Conservation (phyloP, 108 stramenopile genomes). For the Nannochloropsis gaditana region DNA sequence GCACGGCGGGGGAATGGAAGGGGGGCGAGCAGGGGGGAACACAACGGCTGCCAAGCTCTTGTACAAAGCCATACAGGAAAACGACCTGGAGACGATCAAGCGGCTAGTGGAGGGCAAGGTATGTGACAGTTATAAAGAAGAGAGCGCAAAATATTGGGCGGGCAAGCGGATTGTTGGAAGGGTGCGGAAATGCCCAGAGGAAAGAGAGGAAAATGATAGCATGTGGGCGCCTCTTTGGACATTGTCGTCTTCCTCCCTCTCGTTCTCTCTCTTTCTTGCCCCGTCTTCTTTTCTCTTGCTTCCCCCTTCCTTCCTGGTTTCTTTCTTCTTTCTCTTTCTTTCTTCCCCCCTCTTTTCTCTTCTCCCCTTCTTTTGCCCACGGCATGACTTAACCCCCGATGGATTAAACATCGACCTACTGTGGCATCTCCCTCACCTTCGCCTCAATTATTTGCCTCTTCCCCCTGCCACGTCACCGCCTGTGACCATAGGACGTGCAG, state of each 20-base stretch:
- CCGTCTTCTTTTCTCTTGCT: neutral
- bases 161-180: too few relatives aligned
- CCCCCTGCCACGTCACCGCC: too few relatives aligned
- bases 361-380: too few relatives aligned
- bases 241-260: neutral
- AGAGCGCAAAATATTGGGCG: neutral
- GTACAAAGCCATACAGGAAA: slow-evolving; percentile 1
- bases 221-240: neutral
- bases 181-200: too few relatives aligned
- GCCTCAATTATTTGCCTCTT: too few relatives aligned
- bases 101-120: slow-evolving; percentile 12
- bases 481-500: slow-evolving; percentile 19
- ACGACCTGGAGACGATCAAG: slow-evolving; percentile 10
- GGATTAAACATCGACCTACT: too few relatives aligned
- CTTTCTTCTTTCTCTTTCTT: neutral
- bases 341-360: neutral
- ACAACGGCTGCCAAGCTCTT: slow-evolving; percentile 4
- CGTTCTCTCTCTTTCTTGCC: neutral
- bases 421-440: too few relatives aligned
- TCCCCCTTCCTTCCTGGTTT: neutral
- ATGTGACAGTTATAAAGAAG: neutral
- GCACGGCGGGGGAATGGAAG: neutral
- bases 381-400: too few relatives aligned
- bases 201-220: neutral
- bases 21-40: neutral